A percentile compares a stretch with the other conserved stretches of the same genome.
Evolutionary conservation across 768 basidiomycete species (phyloP).

Genomic region (Coprinopsis marcescibilis): DNA sequence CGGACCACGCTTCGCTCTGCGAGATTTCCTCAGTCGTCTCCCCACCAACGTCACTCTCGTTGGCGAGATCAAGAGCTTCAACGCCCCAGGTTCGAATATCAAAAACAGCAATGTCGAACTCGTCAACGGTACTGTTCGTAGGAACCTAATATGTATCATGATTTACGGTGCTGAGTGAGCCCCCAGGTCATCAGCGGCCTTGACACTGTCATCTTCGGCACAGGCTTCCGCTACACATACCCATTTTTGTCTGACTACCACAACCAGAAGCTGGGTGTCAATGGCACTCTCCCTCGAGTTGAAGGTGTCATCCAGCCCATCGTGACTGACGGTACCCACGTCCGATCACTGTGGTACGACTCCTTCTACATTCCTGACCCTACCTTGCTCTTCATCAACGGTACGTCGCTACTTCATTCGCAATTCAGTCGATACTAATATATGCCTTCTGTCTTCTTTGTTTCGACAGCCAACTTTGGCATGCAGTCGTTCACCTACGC

Average conservation of each 20-base stretch:
- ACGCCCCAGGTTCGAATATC: slow-evolving; percentile 17
- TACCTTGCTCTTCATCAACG: slow-evolving; percentile 33
- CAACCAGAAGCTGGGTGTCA: slow-evolving; percentile 19
- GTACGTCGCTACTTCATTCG: slow-evolving; percentile 16
- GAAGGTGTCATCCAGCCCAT: slow-evolving; percentile 24
- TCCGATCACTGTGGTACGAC: slow-evolving; percentile 36
- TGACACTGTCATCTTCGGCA: slow-evolving; percentile 32
- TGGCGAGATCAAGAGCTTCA: slow-evolving; percentile 35
- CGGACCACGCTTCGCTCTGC: slow-evolving; percentile 9
- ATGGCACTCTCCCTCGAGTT: slow-evolving; percentile 16
- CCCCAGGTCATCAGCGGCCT: slow-evolving; percentile 27
- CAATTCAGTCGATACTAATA: too few relatives aligned
- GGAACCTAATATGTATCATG: neutral
- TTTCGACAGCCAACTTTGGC: slow-evolving; percentile 28
- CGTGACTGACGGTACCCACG: slow-evolving; percentile 34
- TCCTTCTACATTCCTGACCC: slow-evolving; percentile 41
- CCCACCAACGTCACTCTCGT: slow-evolving; percentile 31
- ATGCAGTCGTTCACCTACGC: slow-evolving; percentile 34
- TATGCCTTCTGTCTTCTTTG: neutral
- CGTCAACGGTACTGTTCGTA: slow-evolving; percentile 31
- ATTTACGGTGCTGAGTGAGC: neutral
- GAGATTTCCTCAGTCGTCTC: slow-evolving; percentile 17
- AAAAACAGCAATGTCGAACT: slow-evolving; percentile 27
- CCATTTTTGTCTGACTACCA: slow-evolving; percentile 40
- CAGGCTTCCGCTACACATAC: slow-evolving; percentile 40